Percentiles rank a stretch among this genome's conserved stretches.
Evolutionary conservation across 306 rosid genomes (phyloP).

Genomic region (Sindora glabra): DNA sequence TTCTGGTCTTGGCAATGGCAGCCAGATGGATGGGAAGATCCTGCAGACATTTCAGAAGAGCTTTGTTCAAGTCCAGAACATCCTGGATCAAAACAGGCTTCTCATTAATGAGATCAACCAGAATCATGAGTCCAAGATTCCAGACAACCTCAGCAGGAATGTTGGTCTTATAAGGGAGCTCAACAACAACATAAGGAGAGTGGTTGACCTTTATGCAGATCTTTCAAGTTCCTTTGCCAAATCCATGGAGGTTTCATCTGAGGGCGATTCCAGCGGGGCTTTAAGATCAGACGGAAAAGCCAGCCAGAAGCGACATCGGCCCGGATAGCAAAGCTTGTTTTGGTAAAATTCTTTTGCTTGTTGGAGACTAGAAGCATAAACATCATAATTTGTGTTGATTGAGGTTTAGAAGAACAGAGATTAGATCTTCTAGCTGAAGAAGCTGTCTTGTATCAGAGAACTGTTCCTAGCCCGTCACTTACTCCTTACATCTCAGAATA

Average conservation of each 20-base stretch:
- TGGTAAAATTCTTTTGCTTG: constrained; percentile 27
- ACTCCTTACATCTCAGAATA: constrained; percentile 29
- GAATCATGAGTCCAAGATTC: constrained; percentile 87
- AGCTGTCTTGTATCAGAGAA: too few relatives aligned
- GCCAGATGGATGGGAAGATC: constrained; percentile 61
- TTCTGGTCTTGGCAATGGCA: constrained; percentile 56
- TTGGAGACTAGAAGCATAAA: constrained; percentile 21
- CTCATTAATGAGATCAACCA: constrained; percentile 95
- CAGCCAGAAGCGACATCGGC: constrained; percentile 64
- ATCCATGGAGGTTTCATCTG: constrained; percentile 83
- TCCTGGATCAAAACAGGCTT: constrained; percentile 85
- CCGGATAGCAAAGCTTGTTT: constrained; percentile 24
- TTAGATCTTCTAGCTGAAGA: constrained; percentile 44
- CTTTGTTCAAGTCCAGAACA: constrained; percentile 84
- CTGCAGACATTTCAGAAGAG: constrained; percentile 75
- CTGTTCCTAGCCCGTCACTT: constrained; percentile 33
- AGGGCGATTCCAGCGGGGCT: constrained; percentile 87
- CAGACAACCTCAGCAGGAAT: constrained; percentile 84
- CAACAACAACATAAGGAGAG: constrained; percentile 87
- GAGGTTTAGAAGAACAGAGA: constrained; percentile 30
- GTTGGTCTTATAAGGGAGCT: constrained; percentile 86
- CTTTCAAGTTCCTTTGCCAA: constrained; percentile 81
- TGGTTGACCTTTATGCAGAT: constrained; percentile 90
- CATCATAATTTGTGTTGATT: constrained; percentile 20
- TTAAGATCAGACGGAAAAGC: constrained; percentile 70